Conservation (phyloP, 1,139 yeast species). For the Taphrina communis region DNA sequence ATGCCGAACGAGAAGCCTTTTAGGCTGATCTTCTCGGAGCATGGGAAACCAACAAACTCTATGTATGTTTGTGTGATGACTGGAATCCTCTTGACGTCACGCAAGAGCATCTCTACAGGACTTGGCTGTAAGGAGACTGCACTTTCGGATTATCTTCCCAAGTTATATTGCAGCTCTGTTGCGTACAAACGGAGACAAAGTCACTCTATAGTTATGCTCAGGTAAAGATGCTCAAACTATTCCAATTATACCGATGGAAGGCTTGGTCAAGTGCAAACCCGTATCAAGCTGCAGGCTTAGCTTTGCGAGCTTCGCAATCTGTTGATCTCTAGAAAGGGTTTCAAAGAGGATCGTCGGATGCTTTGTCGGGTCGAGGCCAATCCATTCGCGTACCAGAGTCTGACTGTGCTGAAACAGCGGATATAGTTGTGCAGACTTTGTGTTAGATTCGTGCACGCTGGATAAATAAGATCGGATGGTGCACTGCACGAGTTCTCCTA, state of each 20-base stretch:
- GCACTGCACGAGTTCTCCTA: conserved; percentile 8
- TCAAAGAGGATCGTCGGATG: neutral
- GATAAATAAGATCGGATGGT: conserved; percentile 4
- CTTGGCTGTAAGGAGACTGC: neutral
- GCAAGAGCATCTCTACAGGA: neutral
- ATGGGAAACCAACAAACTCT: neutral
- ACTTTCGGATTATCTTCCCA: neutral
- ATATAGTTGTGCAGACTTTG: conserved; percentile 7
- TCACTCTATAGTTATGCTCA: too few relatives aligned
- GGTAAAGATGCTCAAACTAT: too few relatives aligned
- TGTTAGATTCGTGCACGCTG: conserved; percentile 19
- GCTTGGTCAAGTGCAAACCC: too few relatives aligned
- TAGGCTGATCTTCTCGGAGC: neutral
- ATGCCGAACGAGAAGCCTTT: neutral
- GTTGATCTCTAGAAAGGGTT: neutral
- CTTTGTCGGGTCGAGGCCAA: neutral
- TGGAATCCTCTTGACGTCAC: neutral
- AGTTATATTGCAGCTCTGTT: too few relatives aligned
- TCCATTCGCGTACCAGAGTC: neutral
- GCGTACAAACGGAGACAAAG: too few relatives aligned
- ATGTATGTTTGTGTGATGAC: conserved; percentile 5
- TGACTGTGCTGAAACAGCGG: conserved; percentile 7
- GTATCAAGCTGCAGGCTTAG: too few relatives aligned
- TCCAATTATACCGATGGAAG: too few relatives aligned
- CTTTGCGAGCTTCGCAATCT: too few relatives aligned